A percentile compares a stretch with the other conserved stretches of the same genome.
phyloP scores from a whole-genome alignment of 768 basidiomycete genomes.

The Clitopilus passeckerianus region DNA sequence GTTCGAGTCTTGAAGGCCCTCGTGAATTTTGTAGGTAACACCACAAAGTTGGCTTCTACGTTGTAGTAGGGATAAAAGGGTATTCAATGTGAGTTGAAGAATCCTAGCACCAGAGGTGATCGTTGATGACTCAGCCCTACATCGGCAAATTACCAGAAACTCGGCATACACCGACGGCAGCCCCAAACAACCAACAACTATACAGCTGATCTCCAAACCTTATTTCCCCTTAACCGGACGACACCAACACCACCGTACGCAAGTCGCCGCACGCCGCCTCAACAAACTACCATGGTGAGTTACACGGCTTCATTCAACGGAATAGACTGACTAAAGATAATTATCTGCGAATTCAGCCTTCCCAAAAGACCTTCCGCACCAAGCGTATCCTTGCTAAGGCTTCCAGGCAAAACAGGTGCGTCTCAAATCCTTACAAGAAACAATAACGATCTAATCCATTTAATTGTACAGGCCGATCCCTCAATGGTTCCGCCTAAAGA shows the following conservation, averaged over 20 bases:
- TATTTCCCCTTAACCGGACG: constrained; percentile 22
- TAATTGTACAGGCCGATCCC: constrained; percentile 74
- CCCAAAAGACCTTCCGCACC: constrained; percentile 97
- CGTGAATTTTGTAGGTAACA: no score
- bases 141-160: no score
- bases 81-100: no score
- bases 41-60: no score
- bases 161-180: constrained; percentile 9
- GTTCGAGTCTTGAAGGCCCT: no score
- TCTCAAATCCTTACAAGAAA: constrained; percentile 1
- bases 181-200: constrained; percentile 20
- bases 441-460: background rate
- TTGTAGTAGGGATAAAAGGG: no score
- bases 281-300: background rate
- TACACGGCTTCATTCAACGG: background rate
- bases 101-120: no score
- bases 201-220: constrained; percentile 27
- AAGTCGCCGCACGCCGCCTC: background rate
- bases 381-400: constrained; percentile 98
- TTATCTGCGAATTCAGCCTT: constrained; percentile 57
- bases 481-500: constrained; percentile 98
- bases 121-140: no score
- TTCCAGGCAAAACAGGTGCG: constrained; percentile 89
- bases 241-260: constrained; percentile 29
- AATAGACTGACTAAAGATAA: background rate